Base-by-base conservation (phyloP, 768 basidiomycete genomes). In the Amanita molliuscula region DNA sequence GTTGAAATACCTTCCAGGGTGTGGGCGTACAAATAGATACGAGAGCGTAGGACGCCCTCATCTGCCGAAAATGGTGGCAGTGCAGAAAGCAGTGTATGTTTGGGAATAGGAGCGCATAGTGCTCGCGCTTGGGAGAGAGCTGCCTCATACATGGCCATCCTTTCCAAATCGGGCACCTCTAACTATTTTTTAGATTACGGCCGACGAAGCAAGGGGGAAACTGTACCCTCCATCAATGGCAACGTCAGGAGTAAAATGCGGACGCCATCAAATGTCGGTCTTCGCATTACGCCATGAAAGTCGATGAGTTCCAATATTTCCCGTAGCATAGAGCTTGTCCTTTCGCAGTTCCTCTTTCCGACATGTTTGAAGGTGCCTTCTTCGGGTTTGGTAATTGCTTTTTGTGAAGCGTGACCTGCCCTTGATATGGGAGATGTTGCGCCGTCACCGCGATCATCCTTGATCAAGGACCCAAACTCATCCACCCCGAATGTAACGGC, bases 1-100 rank as follows among this genome's bases (percentile, higher is more conserved):
- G 79, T 86, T 1, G 81, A 79, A 18, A 93, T 75, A 25, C 89
- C 88, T 65, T 95, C 93, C 52, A 88, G 82, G 21, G 85, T 78
- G 54, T 91, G 79, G 6, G 86, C 81, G 58, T 92, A 95, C 88
- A 90, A 95, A 62, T 90, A 94, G 28, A 94, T 73, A 26, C 92
- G 74, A 2, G 88, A 82, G 29, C 88, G 79, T 29, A 86, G 71
- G 41, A 72, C 62, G 31, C 82, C 78, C 46, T 84, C 77, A 44
- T 82, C 80, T 29, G 74, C 70, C 42, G 70, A 75, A 48, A 73
- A 69, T 18, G 78, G 64, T 11, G 75, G 71, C 0, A 73, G 67
- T 31, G 65, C 50, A 15, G 59, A 56, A 53, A 67, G 55, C 26
- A 63, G 52, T 4, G 56, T 50, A 13, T 65, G 58, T 6, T 58